Base-by-base conservation (phyloP, 345 rosid species). In the Abelmoschus esculentus region DNA sequence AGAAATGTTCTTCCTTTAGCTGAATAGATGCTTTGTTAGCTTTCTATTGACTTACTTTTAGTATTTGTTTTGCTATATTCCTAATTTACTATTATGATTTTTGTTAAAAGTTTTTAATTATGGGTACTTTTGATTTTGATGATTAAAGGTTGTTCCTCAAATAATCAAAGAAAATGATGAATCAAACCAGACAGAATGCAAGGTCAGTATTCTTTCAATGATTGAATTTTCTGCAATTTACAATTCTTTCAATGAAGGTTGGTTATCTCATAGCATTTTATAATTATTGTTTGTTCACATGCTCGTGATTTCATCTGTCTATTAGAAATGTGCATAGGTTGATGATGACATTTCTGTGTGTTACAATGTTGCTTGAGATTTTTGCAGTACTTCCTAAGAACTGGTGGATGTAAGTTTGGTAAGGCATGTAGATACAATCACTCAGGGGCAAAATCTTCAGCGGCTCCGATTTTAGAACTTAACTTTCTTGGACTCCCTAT, bases 351-450 rank as follows among this genome's bases (percentile, higher is more conserved):
- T 75, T 69, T 40, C 12, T 76, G 8, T 34, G 15, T 52, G 66
- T 42, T 61, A 42, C 67, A 32, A 61, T 28, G 71, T 78, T 50
- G 77, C 67, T 58, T 52, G 78, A 69, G 79, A 36, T 62, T 67
- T 56, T 69, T 77, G 76, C 89, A 95, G 99, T 95, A 85, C 79
- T 95, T 85, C 87, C 79, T 92, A 72, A 89, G 86, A 78, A 89
- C 92, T 53, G 99, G 97, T 50, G 99, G 99, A 32, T 95, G 99
- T 72, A 95, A 90, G 81, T 95, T 77, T 77, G 98, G 98, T 69
- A 84, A 83, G 71, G 82, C 87, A 71, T 95, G 99, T 81, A 85
- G 87, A 79, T 95, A 76, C 87, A 86, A 75, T 73, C 99, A 95
- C 83, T 67, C 84, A 1, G 86, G 74, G 74, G 73, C 80, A 61